Conservation (phyloP, 345 rosid species). For the Hevea brasiliensis region DNA sequence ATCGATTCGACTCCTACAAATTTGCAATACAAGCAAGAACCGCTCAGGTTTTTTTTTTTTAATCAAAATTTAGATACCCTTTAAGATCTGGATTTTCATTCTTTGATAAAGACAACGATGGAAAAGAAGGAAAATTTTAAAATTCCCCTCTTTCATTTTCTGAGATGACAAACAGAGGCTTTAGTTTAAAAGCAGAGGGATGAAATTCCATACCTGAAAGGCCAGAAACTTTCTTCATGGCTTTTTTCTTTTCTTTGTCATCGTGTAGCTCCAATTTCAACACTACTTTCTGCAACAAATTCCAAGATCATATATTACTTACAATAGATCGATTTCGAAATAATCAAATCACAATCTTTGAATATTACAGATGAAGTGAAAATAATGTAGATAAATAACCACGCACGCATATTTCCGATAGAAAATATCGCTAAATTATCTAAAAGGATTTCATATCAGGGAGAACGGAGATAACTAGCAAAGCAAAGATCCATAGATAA, state of each 20-base stretch:
- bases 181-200: background rate
- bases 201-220: constrained; percentile 23
- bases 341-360: background rate
- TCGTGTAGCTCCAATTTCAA: constrained; percentile 32
- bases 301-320: background rate
- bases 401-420: background rate
- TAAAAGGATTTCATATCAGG: background rate
- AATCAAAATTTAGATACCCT: no score
- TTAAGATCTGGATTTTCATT: constrained; percentile 4
- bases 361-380: background rate
- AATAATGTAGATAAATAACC: background rate
- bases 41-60: background rate
- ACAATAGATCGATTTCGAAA: background rate
- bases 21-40: background rate
- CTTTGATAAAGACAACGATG: no score
- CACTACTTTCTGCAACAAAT: constrained; percentile 32
- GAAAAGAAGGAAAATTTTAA: no score
- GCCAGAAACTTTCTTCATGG: constrained; percentile 38
- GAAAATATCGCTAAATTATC: no score
- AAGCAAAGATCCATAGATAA: background rate
- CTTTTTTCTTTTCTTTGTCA: constrained; percentile 33
- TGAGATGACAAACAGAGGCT: background rate
- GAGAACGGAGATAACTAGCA: background rate
- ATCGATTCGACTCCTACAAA: constrained; percentile 55
- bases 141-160: no score